Conservation (phyloP, 75 land plant species). For the Sequoiadendron giganteum region DNA sequence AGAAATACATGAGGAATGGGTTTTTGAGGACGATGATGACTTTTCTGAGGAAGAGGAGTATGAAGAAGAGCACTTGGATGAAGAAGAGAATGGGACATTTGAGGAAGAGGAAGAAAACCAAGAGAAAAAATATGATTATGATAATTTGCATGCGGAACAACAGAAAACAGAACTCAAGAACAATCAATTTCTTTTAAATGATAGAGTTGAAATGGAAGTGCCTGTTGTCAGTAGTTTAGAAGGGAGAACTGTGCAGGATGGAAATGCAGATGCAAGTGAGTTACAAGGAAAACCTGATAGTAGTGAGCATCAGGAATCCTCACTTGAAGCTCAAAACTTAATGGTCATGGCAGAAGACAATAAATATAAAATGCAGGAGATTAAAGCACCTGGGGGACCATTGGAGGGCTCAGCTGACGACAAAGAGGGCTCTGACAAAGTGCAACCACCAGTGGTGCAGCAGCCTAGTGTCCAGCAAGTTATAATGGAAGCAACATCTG, state of each 20-base stretch:
- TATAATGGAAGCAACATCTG: background rate
- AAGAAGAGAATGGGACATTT: constrained; percentile 48
- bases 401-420: background rate
- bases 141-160: constrained; percentile 28
- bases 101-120: constrained; percentile 39
- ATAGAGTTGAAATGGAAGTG: constrained; percentile 38
- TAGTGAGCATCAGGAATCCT: constrained; percentile 9
- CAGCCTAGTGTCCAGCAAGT: background rate
- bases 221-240: constrained; percentile 32
- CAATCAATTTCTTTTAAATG: constrained; percentile 41
- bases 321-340: constrained; percentile 12
- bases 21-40: constrained; percentile 29
- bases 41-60: constrained; percentile 55
- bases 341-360: constrained; percentile 5
- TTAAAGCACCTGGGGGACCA: constrained; percentile 2
- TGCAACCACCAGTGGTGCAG: background rate
- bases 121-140: constrained; percentile 31
- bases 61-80: constrained; percentile 52
- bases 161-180: constrained; percentile 15
- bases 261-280: background rate
- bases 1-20: constrained; percentile 59
- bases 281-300: constrained; percentile 14
- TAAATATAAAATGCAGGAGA: constrained; percentile 12
- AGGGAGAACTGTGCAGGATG: constrained; percentile 13
- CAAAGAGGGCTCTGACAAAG: background rate